These are phyloP conservation scores for Santalum album DNA, from an alignment of 164 flowering plant genomes.

Conservation along the genomic window DNA sequence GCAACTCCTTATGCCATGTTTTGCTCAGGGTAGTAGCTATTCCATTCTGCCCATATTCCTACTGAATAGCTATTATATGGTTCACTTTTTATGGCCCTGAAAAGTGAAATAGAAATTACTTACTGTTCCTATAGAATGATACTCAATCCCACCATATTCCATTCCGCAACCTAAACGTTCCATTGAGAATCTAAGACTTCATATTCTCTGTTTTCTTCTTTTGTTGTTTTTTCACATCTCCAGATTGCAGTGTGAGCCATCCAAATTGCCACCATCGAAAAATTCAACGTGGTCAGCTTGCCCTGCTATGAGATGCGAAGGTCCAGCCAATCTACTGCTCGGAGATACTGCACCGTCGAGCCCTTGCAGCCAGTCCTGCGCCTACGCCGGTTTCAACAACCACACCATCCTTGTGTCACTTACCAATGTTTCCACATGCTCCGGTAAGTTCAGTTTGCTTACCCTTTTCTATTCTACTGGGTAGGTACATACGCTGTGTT, in stretches of 20 bases:
- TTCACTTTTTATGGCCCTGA: too few species aligned
- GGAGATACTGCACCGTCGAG: conserved; percentile 27
- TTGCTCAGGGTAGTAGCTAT: too few species aligned
- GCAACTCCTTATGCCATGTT: too few species aligned
- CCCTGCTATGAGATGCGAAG: conserved; percentile 40
- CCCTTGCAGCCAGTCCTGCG: conserved; percentile 30
- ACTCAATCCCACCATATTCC: too few species aligned
- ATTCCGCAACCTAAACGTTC: too few species aligned
- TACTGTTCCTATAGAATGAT: too few species aligned
- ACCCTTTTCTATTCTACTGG: not conserved
- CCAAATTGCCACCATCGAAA: conserved; percentile 16
- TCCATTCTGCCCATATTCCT: too few species aligned
- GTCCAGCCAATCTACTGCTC: conserved; percentile 17
- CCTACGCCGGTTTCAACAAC: conserved; percentile 53
- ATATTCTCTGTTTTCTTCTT: not conserved
- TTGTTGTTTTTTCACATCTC: not conserved
- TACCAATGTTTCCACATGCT: conserved; percentile 28
- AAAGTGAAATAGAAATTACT: too few species aligned
- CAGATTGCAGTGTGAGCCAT: conserved; percentile 56
- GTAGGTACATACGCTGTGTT: not conserved
- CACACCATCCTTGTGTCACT: conserved; percentile 32
- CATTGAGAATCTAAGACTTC: not conserved
- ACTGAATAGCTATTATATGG: too few species aligned
- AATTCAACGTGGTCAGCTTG: conserved; percentile 26
- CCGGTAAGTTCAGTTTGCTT: conserved; percentile 21